A percentile compares a stretch with the other conserved stretches of the same genome.
Conservation (phyloP, 257 asterid species). For the Forsythia suspensa region DNA sequence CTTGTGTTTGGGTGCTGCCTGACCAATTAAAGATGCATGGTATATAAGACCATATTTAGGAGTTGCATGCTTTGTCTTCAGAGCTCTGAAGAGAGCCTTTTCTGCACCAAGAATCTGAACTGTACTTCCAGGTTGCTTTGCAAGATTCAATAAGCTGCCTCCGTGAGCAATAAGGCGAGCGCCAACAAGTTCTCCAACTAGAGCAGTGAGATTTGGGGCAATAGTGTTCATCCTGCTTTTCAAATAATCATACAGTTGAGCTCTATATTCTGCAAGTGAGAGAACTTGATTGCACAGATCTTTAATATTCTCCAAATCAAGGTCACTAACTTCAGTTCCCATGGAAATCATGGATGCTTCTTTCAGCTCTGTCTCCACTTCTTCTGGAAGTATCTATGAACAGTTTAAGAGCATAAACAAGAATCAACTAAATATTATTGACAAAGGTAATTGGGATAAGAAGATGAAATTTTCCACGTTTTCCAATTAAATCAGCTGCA, state of each 20-base stretch:
- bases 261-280: slow-evolving; percentile 52
- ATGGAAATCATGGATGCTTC: slow-evolving; percentile 58
- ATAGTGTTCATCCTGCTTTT: slow-evolving; percentile 65
- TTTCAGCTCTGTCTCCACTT: slow-evolving; percentile 53
- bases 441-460: not conserved
- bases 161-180: slow-evolving; percentile 68
- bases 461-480: not conserved
- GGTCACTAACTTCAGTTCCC: slow-evolving; percentile 67
- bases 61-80: slow-evolving; percentile 63
- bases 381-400: slow-evolving; percentile 49
- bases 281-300: slow-evolving; percentile 56
- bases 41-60: slow-evolving; percentile 66
- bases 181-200: slow-evolving; percentile 70
- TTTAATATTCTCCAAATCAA: slow-evolving; percentile 55
- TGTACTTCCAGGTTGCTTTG: slow-evolving; percentile 63
- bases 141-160: slow-evolving; percentile 53
- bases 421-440: not conserved
- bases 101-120: slow-evolving; percentile 70
- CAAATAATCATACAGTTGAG: slow-evolving; percentile 48
- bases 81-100: slow-evolving; percentile 65
- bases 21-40: slow-evolving; percentile 68
- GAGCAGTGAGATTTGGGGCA: slow-evolving; percentile 67
- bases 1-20: slow-evolving; percentile 68
- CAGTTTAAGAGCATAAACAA: not conserved
- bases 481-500: not conserved